phyloP scores from a whole-genome alignment of 257 asterid species.

The Nicotiana obtusifolia region DNA sequence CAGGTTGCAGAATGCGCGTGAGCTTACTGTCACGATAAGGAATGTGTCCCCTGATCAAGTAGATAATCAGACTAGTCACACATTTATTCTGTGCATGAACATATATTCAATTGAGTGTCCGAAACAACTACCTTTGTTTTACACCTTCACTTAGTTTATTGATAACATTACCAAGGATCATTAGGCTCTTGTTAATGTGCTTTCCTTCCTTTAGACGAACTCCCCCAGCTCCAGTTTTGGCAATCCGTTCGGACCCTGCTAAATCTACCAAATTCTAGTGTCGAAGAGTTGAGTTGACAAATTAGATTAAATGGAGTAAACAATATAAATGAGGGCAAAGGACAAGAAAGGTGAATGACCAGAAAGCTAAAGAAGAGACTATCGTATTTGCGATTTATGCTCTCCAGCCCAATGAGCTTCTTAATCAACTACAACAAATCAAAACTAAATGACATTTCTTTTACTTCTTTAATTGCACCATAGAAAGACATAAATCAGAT shows the following conservation, averaged over 20 bases:
- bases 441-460: neutral
- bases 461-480: neutral
- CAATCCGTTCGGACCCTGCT: conserved; percentile 96
- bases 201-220: conserved; percentile 98
- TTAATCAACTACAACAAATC: neutral
- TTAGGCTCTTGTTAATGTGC: conserved; percentile 95
- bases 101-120: neutral
- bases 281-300: conserved; percentile 15
- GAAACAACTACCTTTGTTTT: conserved; percentile 65
- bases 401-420: neutral
- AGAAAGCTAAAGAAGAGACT: neutral
- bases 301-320: neutral
- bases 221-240: conserved; percentile 98
- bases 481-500: neutral
- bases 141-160: conserved; percentile 95
- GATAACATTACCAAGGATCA: conserved; percentile 96
- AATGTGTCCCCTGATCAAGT: conserved; percentile 73
- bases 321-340: conserved; percentile 1
- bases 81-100: neutral
- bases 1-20: conserved; percentile 98
- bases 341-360: neutral
- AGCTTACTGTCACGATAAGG: conserved; percentile 99
- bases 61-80: conserved; percentile 14
- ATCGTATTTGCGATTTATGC: neutral
- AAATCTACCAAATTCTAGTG: conserved; percentile 85